Conservation (phyloP, 1,284 basidiomycete species). For the Ganoderma resinaceum region DNA sequence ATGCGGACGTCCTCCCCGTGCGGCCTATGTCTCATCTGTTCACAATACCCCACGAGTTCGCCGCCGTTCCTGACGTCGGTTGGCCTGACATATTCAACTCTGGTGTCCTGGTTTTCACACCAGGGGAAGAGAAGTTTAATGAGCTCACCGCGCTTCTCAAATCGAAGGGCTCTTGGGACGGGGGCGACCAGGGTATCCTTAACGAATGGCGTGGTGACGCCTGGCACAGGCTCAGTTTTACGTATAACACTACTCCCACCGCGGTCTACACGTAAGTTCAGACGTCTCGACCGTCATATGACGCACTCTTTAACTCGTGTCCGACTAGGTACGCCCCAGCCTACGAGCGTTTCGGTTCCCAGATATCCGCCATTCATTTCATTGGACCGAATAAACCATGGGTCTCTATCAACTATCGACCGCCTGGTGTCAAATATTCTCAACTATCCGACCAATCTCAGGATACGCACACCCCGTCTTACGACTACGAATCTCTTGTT, state of each 20-base stretch:
- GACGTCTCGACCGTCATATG: conserved; percentile 27
- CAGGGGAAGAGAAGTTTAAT: conserved; percentile 83
- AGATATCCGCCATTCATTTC: conserved; percentile 93
- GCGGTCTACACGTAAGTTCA: conserved; percentile 90
- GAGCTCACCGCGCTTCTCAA: conserved; percentile 75
- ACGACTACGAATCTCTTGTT: conserved; percentile 81
- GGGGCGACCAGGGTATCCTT: conserved; percentile 94
- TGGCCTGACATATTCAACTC: conserved; percentile 99
- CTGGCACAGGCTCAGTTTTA: conserved; percentile 94
- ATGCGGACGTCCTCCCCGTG: conserved; percentile 94
- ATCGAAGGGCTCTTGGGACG: conserved; percentile 91
- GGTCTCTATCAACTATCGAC: conserved; percentile 73
- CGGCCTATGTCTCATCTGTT: conserved; percentile 92
- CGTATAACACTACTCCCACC: conserved; percentile 98
- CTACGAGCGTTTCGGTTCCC: conserved; percentile 89
- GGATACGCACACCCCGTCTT: conserved; percentile 49
- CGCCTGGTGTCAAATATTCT: conserved; percentile 53
- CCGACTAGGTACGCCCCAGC: conserved; percentile 87
- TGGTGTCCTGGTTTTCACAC: conserved; percentile 89
- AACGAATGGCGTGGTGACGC: conserved; percentile 91
- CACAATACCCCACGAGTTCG: conserved; percentile 74
- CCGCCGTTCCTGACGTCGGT: conserved; percentile 94
- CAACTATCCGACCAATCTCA: conserved; percentile 29
- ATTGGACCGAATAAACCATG: conserved; percentile 96
- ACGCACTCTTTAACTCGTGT: conserved; percentile 17